A percentile compares a stretch with the other conserved stretches of the same genome.
Conservation (phyloP, 345 rosid genomes). For the Gossypium mustelinum region DNA sequence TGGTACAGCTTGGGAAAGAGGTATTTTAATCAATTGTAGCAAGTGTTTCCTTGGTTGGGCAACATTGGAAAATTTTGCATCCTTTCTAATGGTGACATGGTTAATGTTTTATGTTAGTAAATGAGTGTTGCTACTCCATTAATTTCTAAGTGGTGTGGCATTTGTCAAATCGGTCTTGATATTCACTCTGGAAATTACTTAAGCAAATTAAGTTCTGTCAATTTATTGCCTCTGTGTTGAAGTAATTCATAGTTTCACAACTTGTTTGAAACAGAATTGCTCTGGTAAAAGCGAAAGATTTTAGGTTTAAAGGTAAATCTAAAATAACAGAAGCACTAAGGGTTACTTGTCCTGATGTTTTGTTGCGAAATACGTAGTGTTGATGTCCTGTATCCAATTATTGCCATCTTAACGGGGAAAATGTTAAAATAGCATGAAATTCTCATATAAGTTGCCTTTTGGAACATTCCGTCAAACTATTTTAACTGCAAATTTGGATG, state of each 20-base stretch:
- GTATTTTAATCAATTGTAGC: conserved; percentile 22
- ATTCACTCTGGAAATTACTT: neutral
- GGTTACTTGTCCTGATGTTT: neutral
- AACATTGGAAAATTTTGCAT: neutral
- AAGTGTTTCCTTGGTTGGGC: neutral
- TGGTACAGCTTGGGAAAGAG: conserved; percentile 96
- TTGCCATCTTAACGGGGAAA: neutral
- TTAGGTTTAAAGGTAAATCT: neutral
- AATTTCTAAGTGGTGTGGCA: neutral
- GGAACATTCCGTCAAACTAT: neutral
- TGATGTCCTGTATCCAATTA: neutral
- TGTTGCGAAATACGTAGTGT: neutral
- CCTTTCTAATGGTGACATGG: neutral
- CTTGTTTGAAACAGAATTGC: neutral
- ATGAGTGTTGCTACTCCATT: conserved; percentile 1
- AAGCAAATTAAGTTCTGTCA: neutral
- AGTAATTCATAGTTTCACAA: neutral
- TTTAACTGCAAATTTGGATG: neutral
- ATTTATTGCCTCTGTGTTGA: neutral
- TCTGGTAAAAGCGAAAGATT: neutral
- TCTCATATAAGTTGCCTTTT: conserved; percentile 5
- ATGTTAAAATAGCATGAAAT: neutral
- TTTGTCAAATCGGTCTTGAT: neutral
- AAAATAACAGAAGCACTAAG: neutral
- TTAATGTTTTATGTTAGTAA: neutral